Conservation (phyloP, 768 basidiomycete genomes). For the Agaricus subrufescens region DNA sequence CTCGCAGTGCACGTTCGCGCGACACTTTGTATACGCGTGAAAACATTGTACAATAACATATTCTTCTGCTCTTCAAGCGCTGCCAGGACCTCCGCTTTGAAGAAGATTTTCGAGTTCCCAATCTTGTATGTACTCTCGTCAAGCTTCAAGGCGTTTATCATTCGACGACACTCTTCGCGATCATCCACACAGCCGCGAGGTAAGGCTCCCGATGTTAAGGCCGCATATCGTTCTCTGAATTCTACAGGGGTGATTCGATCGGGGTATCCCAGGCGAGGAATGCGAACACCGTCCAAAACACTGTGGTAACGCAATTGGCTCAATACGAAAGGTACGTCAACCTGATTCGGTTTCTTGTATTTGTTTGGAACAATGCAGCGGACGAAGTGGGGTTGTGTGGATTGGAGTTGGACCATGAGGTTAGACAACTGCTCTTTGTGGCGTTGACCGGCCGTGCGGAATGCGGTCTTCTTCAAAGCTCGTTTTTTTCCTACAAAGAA, state of each 20-base stretch:
- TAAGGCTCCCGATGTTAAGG: slow-evolving; percentile 89
- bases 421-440: slow-evolving; percentile 94
- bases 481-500: slow-evolving; percentile 62
- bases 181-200: slow-evolving; percentile 98
- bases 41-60: slow-evolving; percentile 80
- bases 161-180: slow-evolving; percentile 85
- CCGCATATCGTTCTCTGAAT: slow-evolving; percentile 95
- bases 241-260: slow-evolving; percentile 96
- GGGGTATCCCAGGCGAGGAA: slow-evolving; percentile 95
- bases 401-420: slow-evolving; percentile 85
- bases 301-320: slow-evolving; percentile 98
- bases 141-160: slow-evolving; percentile 86
- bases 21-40: slow-evolving; percentile 82
- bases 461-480: slow-evolving; percentile 88
- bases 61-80: slow-evolving; percentile 94
- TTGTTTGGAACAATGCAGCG: slow-evolving; percentile 96
- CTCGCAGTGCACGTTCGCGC: slow-evolving; percentile 84
- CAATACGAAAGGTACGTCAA: slow-evolving; percentile 92
- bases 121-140: slow-evolving; percentile 84
- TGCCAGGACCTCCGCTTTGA: slow-evolving; percentile 96
- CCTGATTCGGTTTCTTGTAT: slow-evolving; percentile 83
- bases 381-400: slow-evolving; percentile 97
- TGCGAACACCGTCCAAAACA: slow-evolving; percentile 97
- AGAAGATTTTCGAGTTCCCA: slow-evolving; percentile 97
- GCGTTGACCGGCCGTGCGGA: slow-evolving; percentile 91